Evolutionary conservation across 306 rosid species (phyloP).

Genomic region (Sphenostylis stenocarpa): DNA sequence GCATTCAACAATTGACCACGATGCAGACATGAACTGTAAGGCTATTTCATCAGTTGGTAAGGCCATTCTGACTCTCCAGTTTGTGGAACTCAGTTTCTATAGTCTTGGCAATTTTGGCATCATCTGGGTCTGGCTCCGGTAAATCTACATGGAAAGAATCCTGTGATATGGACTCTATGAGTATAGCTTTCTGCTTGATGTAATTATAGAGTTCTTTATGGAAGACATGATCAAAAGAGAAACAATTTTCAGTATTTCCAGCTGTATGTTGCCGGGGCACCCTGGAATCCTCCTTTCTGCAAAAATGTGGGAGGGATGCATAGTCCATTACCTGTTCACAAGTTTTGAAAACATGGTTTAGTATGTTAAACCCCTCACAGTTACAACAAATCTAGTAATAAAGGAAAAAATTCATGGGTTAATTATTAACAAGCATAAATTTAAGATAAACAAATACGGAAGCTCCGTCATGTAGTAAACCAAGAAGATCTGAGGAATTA

Average conservation of each 20-base stretch:
- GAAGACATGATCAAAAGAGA: constrained; percentile 56
- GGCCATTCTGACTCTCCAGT: background rate
- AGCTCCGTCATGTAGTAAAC: background rate
- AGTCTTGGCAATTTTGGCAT: constrained; percentile 43
- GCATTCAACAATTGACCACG: background rate
- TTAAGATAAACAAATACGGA: background rate
- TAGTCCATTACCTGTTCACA: constrained; percentile 67
- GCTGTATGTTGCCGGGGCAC: constrained; percentile 45
- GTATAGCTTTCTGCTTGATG: constrained; percentile 45
- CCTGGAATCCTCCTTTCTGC: constrained; percentile 54
- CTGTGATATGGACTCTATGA: constrained; percentile 38
- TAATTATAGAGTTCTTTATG: constrained; percentile 63
- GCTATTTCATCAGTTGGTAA: background rate
- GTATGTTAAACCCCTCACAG: background rate
- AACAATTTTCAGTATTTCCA: constrained; percentile 48
- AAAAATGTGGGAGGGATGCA: constrained; percentile 69
- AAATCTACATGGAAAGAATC: constrained; percentile 61
- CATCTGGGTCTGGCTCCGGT: constrained; percentile 56
- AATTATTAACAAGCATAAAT: background rate
- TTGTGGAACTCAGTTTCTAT: constrained; percentile 47
- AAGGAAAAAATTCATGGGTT: background rate
- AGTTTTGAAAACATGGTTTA: constrained; percentile 4
- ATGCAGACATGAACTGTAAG: background rate
- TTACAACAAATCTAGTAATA: background rate
- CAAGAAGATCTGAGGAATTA: background rate